Evolutionary conservation across 495 filamentous ascomycete genomes (phyloP).

Genomic region (Xylaria grammica): DNA sequence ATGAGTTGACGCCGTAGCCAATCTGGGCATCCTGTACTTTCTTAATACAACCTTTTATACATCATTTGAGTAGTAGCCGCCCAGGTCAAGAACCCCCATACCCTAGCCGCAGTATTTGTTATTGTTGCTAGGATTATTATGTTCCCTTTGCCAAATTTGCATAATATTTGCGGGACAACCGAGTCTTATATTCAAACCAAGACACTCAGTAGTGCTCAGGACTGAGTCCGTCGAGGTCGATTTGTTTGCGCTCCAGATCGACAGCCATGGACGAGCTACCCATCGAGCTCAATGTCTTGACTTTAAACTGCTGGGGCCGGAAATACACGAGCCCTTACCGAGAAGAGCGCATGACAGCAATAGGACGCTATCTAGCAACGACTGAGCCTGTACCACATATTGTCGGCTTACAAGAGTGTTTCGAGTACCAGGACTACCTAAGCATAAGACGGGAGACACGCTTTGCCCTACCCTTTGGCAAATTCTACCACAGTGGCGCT

Average conservation of each 20-base stretch:
- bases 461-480: constrained; percentile 85
- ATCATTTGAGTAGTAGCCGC: background rate
- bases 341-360: constrained; percentile 78
- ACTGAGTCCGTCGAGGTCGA: background rate
- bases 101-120: background rate
- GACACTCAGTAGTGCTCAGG: background rate
- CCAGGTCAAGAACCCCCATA: background rate
- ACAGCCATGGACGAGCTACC: constrained; percentile 44
- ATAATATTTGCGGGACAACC: background rate
- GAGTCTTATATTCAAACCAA: background rate
- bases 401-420: constrained; percentile 94
- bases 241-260: background rate
- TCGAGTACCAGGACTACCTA: constrained; percentile 88
- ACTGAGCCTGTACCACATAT: constrained; percentile 76
- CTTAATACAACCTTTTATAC: constrained; percentile 14
- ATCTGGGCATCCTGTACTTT: background rate
- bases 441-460: constrained; percentile 76
- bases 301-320: constrained; percentile 95
- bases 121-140: constrained; percentile 1
- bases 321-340: constrained; percentile 85
- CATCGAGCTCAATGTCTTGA: constrained; percentile 72
- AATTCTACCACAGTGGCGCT: constrained; percentile 89
- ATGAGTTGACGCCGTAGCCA: background rate
- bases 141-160: background rate
- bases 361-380: constrained; percentile 74